A percentile compares a stretch with the other conserved stretches of the same genome.
Conservation (phyloP, 139 green algal species). For the Chlorella sp. region DNA sequence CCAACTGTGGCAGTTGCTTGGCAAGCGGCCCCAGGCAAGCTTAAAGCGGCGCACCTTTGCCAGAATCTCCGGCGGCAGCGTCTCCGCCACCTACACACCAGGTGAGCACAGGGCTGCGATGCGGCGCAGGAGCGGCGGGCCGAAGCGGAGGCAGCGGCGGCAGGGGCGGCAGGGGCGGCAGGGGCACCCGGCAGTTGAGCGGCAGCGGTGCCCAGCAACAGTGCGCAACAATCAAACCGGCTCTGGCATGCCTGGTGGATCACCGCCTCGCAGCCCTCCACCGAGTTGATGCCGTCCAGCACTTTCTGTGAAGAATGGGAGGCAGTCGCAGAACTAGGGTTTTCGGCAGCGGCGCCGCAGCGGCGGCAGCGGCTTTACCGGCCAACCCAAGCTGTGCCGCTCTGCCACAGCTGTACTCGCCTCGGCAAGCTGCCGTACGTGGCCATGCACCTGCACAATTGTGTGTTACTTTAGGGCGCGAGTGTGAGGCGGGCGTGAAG, state of each 20-base stretch:
- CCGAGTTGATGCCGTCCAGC: conserved; percentile 39
- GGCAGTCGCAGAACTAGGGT: neutral
- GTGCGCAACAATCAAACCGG: too few species aligned
- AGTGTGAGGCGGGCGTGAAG: too few species aligned
- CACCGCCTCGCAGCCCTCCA: conserved; percentile 29
- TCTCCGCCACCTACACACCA: conserved; percentile 55
- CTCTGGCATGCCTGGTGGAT: conserved; percentile 45
- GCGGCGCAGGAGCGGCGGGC: too few species aligned
- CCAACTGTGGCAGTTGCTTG: too few species aligned
- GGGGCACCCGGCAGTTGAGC: too few species aligned
- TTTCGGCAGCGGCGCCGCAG: neutral
- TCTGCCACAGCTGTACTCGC: neutral
- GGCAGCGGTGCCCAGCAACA: too few species aligned
- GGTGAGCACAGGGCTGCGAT: too few species aligned
- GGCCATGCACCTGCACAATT: too few species aligned
- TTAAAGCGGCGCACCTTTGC: conserved; percentile 27
- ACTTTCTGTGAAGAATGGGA: neutral
- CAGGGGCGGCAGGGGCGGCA: too few species aligned
- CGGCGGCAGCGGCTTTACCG: neutral
- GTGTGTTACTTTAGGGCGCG: too few species aligned
- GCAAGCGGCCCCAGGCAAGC: too few species aligned
- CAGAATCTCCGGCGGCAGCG: conserved; percentile 54
- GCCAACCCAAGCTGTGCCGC: neutral
- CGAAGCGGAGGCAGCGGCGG: too few species aligned
- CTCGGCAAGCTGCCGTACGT: neutral